Evolutionary conservation across 306 rosid species (phyloP).

Genomic region (Notholithocarpus densiflorus): DNA sequence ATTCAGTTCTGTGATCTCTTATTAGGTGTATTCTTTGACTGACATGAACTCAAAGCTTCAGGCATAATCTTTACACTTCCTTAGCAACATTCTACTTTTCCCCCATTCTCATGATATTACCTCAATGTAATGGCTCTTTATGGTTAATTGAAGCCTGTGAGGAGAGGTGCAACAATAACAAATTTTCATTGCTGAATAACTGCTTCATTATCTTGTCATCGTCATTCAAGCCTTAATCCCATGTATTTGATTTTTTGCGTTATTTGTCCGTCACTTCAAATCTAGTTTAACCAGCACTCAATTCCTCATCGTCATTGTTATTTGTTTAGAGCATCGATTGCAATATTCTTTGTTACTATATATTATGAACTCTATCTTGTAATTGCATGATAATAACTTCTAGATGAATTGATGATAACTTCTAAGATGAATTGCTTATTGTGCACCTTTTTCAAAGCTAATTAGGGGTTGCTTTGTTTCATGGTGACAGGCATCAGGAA

Average conservation of each 20-base stretch:
- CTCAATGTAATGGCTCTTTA: not conserved
- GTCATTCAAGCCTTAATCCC: not conserved
- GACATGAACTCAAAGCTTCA: not conserved
- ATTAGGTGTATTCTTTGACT: not conserved
- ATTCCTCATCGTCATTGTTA: not conserved
- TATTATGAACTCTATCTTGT: not conserved
- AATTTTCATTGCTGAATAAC: not conserved
- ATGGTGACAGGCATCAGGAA: slow-evolving; percentile 77
- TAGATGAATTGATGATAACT: not conserved
- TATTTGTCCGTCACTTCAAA: not conserved
- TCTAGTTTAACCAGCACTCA: not conserved
- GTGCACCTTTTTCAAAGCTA: not conserved
- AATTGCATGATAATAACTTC: not conserved
- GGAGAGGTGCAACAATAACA: not conserved
- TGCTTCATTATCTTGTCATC: not conserved
- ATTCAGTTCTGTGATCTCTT: not conserved
- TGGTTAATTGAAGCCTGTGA: not conserved
- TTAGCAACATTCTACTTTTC: not conserved
- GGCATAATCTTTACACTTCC: not conserved
- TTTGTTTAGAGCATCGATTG: not conserved
- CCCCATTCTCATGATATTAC: not conserved
- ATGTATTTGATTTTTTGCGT: not conserved
- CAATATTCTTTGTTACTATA: not conserved
- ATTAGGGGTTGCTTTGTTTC: slow-evolving; percentile 14
- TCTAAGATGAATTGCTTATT: not conserved